These are phyloP conservation scores for Tephrocybe rancida DNA, from an alignment of 768 basidiomycete genomes.

Conservation along the genomic window DNA sequence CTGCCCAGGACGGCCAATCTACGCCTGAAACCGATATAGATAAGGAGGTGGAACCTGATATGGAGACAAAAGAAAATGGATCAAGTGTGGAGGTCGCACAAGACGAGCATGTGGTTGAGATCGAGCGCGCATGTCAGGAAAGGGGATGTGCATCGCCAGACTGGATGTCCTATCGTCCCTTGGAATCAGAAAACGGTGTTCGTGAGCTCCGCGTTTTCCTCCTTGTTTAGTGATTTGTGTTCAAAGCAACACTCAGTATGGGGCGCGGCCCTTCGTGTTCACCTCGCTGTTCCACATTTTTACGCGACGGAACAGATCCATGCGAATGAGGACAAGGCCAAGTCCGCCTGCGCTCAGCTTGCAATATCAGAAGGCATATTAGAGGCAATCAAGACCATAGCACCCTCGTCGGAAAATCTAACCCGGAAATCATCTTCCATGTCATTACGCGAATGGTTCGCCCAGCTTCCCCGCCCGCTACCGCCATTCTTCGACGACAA, in stretches of 20 bases:
- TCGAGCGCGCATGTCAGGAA: background rate
- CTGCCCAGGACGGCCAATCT: background rate
- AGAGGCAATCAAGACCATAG: background rate
- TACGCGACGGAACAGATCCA: constrained; percentile 4
- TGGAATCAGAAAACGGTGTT: background rate
- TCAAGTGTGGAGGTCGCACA: background rate
- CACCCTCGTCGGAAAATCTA: background rate
- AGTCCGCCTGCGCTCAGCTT: background rate
- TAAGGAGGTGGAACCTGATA: background rate
- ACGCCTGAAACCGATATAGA: background rate
- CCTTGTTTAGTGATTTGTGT: background rate
- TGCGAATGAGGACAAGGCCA: background rate
- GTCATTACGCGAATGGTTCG: constrained; percentile 60
- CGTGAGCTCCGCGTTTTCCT: background rate
- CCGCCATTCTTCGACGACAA: constrained; percentile 53
- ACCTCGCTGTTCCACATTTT: background rate
- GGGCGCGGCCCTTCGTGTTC: constrained; percentile 8
- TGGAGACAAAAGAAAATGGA: background rate
- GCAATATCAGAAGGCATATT: background rate
- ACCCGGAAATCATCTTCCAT: constrained; percentile 16
- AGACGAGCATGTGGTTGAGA: background rate
- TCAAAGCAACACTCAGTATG: background rate
- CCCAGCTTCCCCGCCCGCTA: constrained; percentile 66
- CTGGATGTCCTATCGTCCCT: background rate
- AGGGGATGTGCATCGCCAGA: background rate